A percentile compares a stretch with the other conserved stretches of the same genome.
Evolutionary conservation across 208 protist species (phyloP).

Genomic region (Wallacemonas sp.): DNA sequence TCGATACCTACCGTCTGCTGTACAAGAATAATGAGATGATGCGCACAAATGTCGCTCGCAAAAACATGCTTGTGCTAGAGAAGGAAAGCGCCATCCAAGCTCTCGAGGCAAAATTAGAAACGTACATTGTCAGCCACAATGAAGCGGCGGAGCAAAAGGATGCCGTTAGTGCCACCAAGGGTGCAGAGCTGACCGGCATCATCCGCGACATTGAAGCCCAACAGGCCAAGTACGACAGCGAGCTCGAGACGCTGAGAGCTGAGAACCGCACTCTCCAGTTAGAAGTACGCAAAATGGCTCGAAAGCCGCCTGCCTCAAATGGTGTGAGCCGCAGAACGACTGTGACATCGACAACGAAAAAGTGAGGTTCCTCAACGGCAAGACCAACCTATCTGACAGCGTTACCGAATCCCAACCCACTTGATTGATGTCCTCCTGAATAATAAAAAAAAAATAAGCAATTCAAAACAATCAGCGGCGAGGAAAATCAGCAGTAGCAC

Average conservation of each 20-base stretch:
- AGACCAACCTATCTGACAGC: not conserved
- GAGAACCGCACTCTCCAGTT: slow-evolving; percentile 59
- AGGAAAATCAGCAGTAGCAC: no score
- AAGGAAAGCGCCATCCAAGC: slow-evolving; percentile 84
- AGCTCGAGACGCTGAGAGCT: slow-evolving; percentile 49
- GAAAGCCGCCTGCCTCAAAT: not conserved
- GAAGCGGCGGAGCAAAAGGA: slow-evolving; percentile 52
- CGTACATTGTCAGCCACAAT: slow-evolving; percentile 57
- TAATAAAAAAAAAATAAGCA: no score
- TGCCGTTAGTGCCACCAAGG: slow-evolving; percentile 38
- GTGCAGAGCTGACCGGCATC: slow-evolving; percentile 41
- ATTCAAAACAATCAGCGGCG: no score
- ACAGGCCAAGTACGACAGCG: slow-evolving; percentile 35
- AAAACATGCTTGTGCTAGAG: slow-evolving; percentile 91
- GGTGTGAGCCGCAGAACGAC: slow-evolving; percentile 1
- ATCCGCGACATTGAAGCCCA: slow-evolving; percentile 50
- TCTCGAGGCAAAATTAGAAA: slow-evolving; percentile 68
- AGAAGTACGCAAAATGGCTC: slow-evolving; percentile 20
- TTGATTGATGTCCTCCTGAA: no score
- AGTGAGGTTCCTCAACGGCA: slow-evolving; percentile 5
- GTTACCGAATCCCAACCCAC: not conserved
- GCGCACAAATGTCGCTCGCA: slow-evolving; percentile 74
- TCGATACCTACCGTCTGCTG: slow-evolving; percentile 86
- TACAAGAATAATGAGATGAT: slow-evolving; percentile 88
- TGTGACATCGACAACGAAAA: slow-evolving; percentile 11